Evolutionary conservation across 208 protist genomes (phyloP).

Genomic region (Endotrypanum monterogeii): DNA sequence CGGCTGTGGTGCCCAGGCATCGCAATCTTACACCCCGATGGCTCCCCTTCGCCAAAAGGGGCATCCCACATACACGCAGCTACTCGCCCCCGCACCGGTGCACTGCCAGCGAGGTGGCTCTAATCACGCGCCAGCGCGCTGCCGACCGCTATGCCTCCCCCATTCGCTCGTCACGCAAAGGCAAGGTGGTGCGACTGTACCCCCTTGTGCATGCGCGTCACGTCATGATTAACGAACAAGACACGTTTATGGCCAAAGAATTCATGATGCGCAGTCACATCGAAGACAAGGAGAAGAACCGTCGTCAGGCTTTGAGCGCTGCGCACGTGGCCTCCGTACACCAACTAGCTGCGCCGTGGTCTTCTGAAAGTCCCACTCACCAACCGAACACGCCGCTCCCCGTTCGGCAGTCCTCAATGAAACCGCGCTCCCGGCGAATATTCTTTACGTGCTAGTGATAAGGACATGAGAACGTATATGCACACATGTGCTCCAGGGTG

Average conservation of each 20-base stretch:
- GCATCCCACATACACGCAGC: background rate
- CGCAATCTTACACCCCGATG: background rate
- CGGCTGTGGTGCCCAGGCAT: no score
- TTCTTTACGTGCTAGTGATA: constrained; percentile 6
- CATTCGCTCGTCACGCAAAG: background rate
- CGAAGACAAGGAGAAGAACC: constrained; percentile 43
- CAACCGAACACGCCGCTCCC: background rate
- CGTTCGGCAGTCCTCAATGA: background rate
- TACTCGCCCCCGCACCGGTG: constrained; percentile 3
- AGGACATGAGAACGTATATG: background rate
- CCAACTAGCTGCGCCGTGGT: background rate
- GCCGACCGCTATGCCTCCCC: background rate
- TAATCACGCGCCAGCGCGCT: constrained; percentile 15
- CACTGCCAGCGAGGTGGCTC: constrained; percentile 24
- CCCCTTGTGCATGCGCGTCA: constrained; percentile 36
- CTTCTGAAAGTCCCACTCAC: background rate
- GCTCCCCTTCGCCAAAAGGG: background rate
- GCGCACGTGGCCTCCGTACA: background rate
- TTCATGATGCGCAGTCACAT: constrained; percentile 39
- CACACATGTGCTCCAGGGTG: background rate
- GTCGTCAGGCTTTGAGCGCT: constrained; percentile 12
- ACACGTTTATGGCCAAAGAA: constrained; percentile 43
- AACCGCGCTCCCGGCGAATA: constrained; percentile 3
- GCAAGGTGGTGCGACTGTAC: constrained; percentile 27
- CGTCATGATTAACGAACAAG: constrained; percentile 26